Evolutionary conservation across 2,329 filamentous ascomycete species (phyloP).

Genomic region (Paecilomyces fulvus): DNA sequence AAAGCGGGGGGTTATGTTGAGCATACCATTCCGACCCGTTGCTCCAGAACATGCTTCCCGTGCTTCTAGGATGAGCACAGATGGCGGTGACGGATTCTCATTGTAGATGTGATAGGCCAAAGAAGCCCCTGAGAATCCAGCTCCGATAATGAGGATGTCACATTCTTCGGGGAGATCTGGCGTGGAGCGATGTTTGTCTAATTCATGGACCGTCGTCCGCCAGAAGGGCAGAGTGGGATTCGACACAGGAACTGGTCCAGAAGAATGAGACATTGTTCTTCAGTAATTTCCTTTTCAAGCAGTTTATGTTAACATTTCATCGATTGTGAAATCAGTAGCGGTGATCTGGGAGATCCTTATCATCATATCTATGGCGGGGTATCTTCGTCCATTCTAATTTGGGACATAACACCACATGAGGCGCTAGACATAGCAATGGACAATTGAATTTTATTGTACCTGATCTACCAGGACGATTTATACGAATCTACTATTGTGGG

Average conservation of each 20-base stretch:
- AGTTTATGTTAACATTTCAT: not conserved
- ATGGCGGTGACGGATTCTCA: constrained; percentile 13
- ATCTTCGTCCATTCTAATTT: not conserved
- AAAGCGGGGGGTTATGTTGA: not conserved
- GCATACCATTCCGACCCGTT: constrained; percentile 33
- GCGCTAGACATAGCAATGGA: too few species aligned
- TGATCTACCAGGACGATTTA: not conserved
- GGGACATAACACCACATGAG: not conserved
- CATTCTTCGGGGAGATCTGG: constrained; percentile 26
- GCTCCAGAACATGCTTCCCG: constrained; percentile 35
- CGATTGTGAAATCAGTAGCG: not conserved
- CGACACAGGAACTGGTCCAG: not conserved
- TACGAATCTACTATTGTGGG: not conserved
- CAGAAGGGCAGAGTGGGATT: constrained; percentile 28
- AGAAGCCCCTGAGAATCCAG: constrained; percentile 37
- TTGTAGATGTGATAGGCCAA: constrained; percentile 33
- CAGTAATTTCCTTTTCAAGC: not conserved
- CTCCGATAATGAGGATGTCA: constrained; percentile 40
- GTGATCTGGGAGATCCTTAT: not conserved
- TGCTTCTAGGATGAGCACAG: constrained; percentile 34
- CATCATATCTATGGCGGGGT: not conserved
- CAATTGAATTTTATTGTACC: not conserved
- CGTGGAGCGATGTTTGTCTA: constrained; percentile 36
- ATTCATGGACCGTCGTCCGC: constrained; percentile 29
- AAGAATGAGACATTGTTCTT: not conserved